Percentiles rank a stretch among this genome's conserved stretches.
Evolutionary conservation across 1,284 basidiomycete genomes (phyloP).

Genomic region (Malassezia equina): DNA sequence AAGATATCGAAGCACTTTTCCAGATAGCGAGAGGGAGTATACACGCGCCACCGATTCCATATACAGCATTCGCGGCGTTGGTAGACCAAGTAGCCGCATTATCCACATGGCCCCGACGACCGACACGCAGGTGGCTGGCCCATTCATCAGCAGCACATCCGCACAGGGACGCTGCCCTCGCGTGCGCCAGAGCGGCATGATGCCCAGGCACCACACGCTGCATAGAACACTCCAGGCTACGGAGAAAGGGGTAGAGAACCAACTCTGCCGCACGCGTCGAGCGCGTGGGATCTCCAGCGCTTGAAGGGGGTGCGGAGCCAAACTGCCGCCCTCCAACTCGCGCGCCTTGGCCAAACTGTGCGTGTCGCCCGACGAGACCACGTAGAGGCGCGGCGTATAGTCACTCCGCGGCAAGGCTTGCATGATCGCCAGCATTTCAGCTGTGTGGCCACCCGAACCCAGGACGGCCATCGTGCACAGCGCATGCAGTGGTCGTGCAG

Average conservation of each 20-base stretch:
- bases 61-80: constrained; percentile 69
- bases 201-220: constrained; percentile 24
- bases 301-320: background rate
- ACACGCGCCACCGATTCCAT: constrained; percentile 92
- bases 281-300: constrained; percentile 62
- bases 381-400: constrained; percentile 69
- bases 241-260: constrained; percentile 28
- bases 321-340: constrained; percentile 55
- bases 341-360: constrained; percentile 66
- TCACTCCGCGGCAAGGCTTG: constrained; percentile 64
- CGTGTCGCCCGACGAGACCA: constrained; percentile 69
- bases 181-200: constrained; percentile 13
- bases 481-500: background rate
- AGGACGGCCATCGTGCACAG: constrained; percentile 55
- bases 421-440: constrained; percentile 70
- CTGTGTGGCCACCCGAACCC: constrained; percentile 81
- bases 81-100: constrained; percentile 66
- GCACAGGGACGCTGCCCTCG: constrained; percentile 50
- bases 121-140: constrained; percentile 84
- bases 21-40: constrained; percentile 68
- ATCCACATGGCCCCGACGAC: constrained; percentile 65
- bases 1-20: constrained; percentile 64
- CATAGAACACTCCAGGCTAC: constrained; percentile 20
- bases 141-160: constrained; percentile 79
- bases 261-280: constrained; percentile 51